Base-by-base conservation (phyloP, 148 eudicot genomes). In the Vaccinium darrowii region DNA sequence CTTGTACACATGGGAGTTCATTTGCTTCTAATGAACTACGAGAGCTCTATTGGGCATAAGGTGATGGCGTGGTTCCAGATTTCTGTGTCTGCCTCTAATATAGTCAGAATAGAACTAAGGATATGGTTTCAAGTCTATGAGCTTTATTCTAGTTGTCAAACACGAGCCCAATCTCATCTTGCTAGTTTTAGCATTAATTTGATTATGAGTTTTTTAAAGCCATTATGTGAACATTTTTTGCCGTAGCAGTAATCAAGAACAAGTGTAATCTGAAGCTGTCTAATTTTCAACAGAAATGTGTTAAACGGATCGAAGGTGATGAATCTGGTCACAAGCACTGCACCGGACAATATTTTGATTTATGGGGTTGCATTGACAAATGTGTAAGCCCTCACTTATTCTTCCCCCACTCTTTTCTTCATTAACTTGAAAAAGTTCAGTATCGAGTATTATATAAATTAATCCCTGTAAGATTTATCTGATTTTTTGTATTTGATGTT, bases 321-420 rank as follows among this genome's bases (percentile, higher is more conserved):
- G 92, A 88, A 50, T 75, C 90, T 53, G 92, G 92, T 57, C 84
- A 80, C 84, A 90, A 90, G 78, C 92, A 90, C 83, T 90, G 92
- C 83, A 90, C 92, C 5, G 92, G 92, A 78, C 92, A 90, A 62
- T 90, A 90, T 83, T 90, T 90, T 67, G 92, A 90, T 84, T 90
- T 87, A 52, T 90, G 89, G 89, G 85, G 84, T 12, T 90, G 92
- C 57, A 85, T 90, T 56, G 90, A 90, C 84, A 85, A 85, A 88
- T 90, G 92, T 75, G 92, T 90, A 90, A 77, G 92, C 73, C 27
- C 13, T 16, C 56, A 15, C 33, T 62, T 14, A 3, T 52, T 4
- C 52, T 21, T 30, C 11, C 56, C 79, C 50, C 50, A 10, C 30
- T 43, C n/a, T 56, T 19, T 30, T 73, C 23, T 21, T 39, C 11